A percentile compares a stretch with the other conserved stretches of the same genome.
These are phyloP conservation scores for Oenanthe sinensis DNA, from an alignment of 129 eudicot genomes.

Conservation along the genomic window DNA sequence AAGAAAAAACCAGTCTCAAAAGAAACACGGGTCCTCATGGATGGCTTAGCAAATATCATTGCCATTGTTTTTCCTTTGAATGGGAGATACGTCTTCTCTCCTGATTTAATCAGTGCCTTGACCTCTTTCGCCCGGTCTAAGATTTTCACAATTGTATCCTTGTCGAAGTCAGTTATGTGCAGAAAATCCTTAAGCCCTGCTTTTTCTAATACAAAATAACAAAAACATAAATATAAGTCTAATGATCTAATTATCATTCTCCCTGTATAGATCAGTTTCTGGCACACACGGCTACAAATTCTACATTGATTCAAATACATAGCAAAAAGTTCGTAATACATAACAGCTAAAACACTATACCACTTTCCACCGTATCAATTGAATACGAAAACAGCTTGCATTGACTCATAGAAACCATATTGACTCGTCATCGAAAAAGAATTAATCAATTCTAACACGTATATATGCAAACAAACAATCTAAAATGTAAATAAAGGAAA, in stretches of 20 bases:
- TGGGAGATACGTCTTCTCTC: constrained; percentile 80
- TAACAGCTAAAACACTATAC: not conserved
- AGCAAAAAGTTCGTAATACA: too few relatives aligned
- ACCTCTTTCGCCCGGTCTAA: constrained; percentile 80
- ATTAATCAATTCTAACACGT: not conserved
- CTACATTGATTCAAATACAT: not conserved
- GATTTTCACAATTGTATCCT: constrained; percentile 66
- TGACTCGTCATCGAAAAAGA: not conserved
- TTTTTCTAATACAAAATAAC: constrained; percentile 33
- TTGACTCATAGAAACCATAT: not conserved
- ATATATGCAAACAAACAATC: too few relatives aligned
- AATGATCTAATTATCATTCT: too few relatives aligned
- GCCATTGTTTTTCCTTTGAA: constrained; percentile 95
- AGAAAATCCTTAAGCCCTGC: constrained; percentile 67
- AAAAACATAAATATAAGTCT: not conserved
- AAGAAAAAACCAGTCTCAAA: constrained; percentile 87
- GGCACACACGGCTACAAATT: not conserved
- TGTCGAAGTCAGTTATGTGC: constrained; percentile 72
- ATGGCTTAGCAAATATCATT: constrained; percentile 97
- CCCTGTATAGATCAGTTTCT: not conserved
- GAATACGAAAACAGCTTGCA: not conserved
- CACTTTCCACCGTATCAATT: not conserved
- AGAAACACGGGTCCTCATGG: constrained; percentile 97
- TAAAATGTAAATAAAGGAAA: not conserved
- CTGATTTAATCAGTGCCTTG: constrained; percentile 74